phyloP scores from a whole-genome alignment of 805 yeast genomes.

The Saturnispora saitoi region DNA sequence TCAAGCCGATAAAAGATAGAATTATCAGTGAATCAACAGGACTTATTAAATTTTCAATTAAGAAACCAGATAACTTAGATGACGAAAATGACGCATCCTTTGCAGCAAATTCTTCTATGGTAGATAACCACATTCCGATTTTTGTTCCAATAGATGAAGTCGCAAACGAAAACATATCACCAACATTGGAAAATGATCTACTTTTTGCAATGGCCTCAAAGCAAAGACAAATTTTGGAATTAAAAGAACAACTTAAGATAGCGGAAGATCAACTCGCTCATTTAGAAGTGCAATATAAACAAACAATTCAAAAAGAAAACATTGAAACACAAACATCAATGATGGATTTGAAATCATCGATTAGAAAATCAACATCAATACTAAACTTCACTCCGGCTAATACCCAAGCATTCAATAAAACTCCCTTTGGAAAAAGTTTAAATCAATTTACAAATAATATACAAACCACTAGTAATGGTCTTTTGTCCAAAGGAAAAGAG shows the following conservation, averaged over 20 bases:
- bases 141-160: conserved; percentile 28
- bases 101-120: neutral
- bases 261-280: conserved; percentile 32
- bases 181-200: conserved; percentile 12
- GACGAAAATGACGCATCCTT: neutral
- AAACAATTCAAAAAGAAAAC: neutral
- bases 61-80: conserved; percentile 9
- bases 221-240: conserved; percentile 43
- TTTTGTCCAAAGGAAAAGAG: conserved; percentile 20
- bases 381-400: conserved; percentile 11
- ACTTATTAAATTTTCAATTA: conserved; percentile 35
- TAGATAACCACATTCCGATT: conserved; percentile 23
- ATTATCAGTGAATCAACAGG: conserved; percentile 45
- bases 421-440: conserved; percentile 17
- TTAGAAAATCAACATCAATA: conserved; percentile 12
- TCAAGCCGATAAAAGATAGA: conserved; percentile 19
- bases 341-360: conserved; percentile 3
- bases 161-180: neutral
- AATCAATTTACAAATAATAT: conserved; percentile 21
- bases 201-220: conserved; percentile 39
- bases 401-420: conserved; percentile 5
- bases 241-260: conserved; percentile 36
- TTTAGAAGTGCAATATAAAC: conserved; percentile 28
- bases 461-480: conserved; percentile 15
- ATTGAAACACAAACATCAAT: neutral